Base-by-base conservation (phyloP, 345 rosid genomes). In the Aethionema arabicum region DNA sequence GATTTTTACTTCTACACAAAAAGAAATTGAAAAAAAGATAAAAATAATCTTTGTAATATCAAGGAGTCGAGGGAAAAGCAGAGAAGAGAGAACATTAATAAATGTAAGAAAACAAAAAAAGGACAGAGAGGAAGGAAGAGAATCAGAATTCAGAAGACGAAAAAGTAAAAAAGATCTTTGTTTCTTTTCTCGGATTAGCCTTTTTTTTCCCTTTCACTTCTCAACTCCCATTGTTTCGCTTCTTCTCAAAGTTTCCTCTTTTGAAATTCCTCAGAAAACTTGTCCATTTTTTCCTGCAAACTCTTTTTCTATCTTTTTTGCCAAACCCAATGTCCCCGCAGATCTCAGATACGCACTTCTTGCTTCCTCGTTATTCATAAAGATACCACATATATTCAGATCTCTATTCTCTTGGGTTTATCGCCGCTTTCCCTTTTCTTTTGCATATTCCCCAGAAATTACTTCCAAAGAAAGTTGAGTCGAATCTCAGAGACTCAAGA, bases 271-370 rank as follows among this genome's bases (percentile, higher is more conserved):
- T 42, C 12, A 4, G 30, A 70, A 70, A 50, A 44, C 21, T 33
- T 14, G 58, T 48, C 58, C 51, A 7, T 53, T 39, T 40, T 2
- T 15, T 31, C 39, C 29, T 8, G 4, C 36, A 32, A 41, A 49
- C 47, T 60, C 51, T 71, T 68, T 65, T 73, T 61, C 40, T 56
- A 59, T 49, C 72, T 59, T 66, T 74, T 61, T 73, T 36, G 71
- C 56, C 73, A n/a, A 79, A 56, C 66, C 38, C 72, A 72, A 68
- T 68, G 77, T 65, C 79, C 75, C 73, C 60, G 66, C 67, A 79
- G 85, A 84, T 83, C 84, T 80, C 74, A 21, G 67, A 70, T 69
- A 66, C 56, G 72, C 76, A 42, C 56, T 61, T 70, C 27, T 55
- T 60, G 44, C 75, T 74, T 66, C 69, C 43, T 68, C 69, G 37